Percentiles rank a stretch among this genome's conserved stretches.
Conservation (phyloP, 768 basidiomycete genomes). For the Pisolithus tinctorius region DNA sequence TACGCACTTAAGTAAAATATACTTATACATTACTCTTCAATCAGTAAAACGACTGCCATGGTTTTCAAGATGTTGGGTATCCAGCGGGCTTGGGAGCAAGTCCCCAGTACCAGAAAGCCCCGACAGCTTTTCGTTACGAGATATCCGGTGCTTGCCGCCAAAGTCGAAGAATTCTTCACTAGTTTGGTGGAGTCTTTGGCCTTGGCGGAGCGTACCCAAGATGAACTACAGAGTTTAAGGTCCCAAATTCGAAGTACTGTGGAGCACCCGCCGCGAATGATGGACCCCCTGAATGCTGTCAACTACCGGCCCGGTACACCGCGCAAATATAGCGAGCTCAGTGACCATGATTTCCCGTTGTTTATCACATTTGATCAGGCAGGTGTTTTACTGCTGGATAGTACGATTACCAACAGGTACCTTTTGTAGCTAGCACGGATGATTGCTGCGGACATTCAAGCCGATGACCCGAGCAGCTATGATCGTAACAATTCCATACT, state of each 20-base stretch:
- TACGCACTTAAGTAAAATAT: too few species aligned
- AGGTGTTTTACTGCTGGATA: conserved; percentile 3
- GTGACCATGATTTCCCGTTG: conserved; percentile 59
- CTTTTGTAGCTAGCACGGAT: conserved; percentile 17
- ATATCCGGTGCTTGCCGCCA: conserved; percentile 56
- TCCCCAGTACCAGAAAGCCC: conserved; percentile 36
- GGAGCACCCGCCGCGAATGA: conserved; percentile 11
- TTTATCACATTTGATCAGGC: conserved; percentile 65
- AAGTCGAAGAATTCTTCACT: conserved; percentile 59
- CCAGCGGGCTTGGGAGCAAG: conserved; percentile 44
- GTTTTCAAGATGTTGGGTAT: conserved; percentile 70
- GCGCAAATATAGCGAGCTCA: conserved; percentile 44
- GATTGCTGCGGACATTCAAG: conserved; percentile 19
- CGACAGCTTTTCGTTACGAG: conserved; percentile 71
- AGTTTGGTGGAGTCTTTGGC: conserved; percentile 43
- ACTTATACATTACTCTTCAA: not conserved
- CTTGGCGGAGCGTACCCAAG: conserved; percentile 27
- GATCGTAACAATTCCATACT: conserved; percentile 7
- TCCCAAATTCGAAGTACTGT: conserved; percentile 9
- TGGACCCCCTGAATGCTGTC: conserved; percentile 33
- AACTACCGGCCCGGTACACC: conserved; percentile 29
- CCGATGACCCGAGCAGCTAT: not conserved
- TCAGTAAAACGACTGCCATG: conserved; percentile 71
- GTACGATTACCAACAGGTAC: not conserved
- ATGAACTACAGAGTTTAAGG: conserved; percentile 31